Percentiles rank a stretch among this genome's conserved stretches.
Evolutionary conservation across 495 filamentous ascomycete species (phyloP).

Genomic region (Talaromyces ruber): DNA sequence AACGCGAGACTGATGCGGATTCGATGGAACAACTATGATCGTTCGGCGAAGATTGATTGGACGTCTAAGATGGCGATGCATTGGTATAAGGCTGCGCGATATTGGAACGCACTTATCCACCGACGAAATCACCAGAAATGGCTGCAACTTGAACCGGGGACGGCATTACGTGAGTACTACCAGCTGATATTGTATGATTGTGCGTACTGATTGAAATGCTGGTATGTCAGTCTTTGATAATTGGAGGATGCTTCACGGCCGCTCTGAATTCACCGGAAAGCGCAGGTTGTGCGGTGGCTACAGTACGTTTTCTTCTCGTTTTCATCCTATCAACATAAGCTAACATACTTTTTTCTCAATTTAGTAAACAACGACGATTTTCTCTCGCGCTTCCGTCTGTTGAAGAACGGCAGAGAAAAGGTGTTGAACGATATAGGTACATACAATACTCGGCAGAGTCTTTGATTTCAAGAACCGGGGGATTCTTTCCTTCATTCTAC

Average conservation of each 20-base stretch:
- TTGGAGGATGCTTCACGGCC: constrained; percentile 85
- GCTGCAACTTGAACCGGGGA: constrained; percentile 67
- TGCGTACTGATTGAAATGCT: not conserved
- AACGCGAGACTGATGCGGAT: constrained; percentile 48
- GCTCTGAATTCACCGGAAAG: constrained; percentile 71
- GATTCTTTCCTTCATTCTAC: not conserved
- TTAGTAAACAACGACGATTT: constrained; percentile 89
- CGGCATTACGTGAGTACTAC: constrained; percentile 53
- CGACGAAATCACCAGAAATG: constrained; percentile 47
- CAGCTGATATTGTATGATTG: not conserved
- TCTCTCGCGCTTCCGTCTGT: constrained; percentile 65
- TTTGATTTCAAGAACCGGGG: not conserved
- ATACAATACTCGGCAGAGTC: not conserved
- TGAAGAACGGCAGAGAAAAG: constrained; percentile 50
- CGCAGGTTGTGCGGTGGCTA: constrained; percentile 86
- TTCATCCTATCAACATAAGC: not conserved
- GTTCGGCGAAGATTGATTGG: constrained; percentile 48
- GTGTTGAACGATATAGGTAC: constrained; percentile 37
- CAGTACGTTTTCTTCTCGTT: constrained; percentile 43
- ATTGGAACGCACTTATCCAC: constrained; percentile 54
- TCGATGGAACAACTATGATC: constrained; percentile 88
- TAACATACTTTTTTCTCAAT: constrained; percentile 14
- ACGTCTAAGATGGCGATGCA: constrained; percentile 22
- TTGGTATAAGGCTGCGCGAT: constrained; percentile 72
- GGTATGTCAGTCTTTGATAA: constrained; percentile 72